Evolutionary conservation across 108 stramenopile genomes (phyloP), one percentile per base, ranked within the genome.

Genomic region (Cyclotella choctawhatcheeana): DNA sequence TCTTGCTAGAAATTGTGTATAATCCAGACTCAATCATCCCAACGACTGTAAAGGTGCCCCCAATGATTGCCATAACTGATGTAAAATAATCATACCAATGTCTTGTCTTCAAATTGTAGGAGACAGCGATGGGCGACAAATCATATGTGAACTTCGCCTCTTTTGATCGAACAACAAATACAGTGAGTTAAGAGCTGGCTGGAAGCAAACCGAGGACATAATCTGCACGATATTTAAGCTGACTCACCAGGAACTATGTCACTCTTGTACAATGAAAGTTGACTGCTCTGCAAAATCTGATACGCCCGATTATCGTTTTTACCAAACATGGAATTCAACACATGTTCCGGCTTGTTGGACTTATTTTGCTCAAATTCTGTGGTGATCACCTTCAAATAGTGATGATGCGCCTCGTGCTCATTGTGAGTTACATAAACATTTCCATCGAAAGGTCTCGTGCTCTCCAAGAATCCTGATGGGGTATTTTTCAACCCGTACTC

Each of bases 51-150:
- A 99, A 99, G 12, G 94, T 96, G 0, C 98, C 98, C 18, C 98
- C 98, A 40, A 99, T 85, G 43, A 98, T 96, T 25, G 98, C 98
- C 87, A 96, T 90, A 35, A 98, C 33, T 26, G 92, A 95, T 7
- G 97, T 99, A 33, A 97, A 65, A 73, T 97, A 99, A 45, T 98
- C 97, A 69, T 98, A 99, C 98, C 97, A 96, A 48, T 56, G 78
- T 44, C 89, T 67, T 12, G 58, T 55, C 29, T 63, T 67, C 29
- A 51, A 68, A 27, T 34, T 56, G 71, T 95, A 92, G n/a, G 84
- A 84, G 0, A 97, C 94, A n/a, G 92, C 85, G 73, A 96, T 94
- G 14, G 95, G 94, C 24, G 89, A 90, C n/a, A 96, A 55, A 75
- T 97, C 97, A 73, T 92, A 93, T n/a, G 82, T 72, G 65, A 94